Evolutionary conservation across 805 yeast species (phyloP).

Genomic region (Kazachstania psychrophila): DNA sequence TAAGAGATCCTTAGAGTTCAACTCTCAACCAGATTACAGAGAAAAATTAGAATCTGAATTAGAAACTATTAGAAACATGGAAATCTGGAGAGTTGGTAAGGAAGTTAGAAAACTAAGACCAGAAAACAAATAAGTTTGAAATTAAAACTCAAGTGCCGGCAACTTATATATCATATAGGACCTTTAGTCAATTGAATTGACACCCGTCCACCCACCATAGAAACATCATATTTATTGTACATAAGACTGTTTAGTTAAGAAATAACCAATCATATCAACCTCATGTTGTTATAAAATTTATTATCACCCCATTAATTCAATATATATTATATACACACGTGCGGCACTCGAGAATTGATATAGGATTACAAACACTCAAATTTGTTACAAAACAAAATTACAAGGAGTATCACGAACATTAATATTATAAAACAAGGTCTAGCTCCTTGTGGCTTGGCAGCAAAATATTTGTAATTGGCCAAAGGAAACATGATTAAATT

Average conservation of each 20-base stretch:
- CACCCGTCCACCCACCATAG: conserved; percentile 2
- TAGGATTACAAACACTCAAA: too few relatives aligned
- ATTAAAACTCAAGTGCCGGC: conserved; percentile 1
- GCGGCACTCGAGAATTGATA: too few relatives aligned
- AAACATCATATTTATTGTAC: background rate
- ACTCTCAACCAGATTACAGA: conserved; percentile 97
- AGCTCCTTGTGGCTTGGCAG: too few relatives aligned
- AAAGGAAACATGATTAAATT: too few relatives aligned
- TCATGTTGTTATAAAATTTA: background rate
- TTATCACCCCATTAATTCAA: too few relatives aligned
- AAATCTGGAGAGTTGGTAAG: conserved; percentile 99
- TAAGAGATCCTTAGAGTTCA: conserved; percentile 94
- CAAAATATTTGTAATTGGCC: too few relatives aligned
- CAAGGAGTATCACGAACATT: too few relatives aligned
- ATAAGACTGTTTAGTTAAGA: too few relatives aligned
- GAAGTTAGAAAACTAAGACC: conserved; percentile 99
- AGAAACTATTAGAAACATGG: conserved; percentile 88
- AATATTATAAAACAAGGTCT: too few relatives aligned
- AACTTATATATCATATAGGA: conserved; percentile 9
- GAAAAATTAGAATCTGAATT: conserved; percentile 91
- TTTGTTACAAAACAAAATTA: too few relatives aligned
- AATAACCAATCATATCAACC: background rate
- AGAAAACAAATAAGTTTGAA: conserved; percentile 76
- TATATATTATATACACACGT: too few relatives aligned
- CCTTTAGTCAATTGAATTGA: conserved; percentile 26